phyloP scores from a whole-genome alignment of 2,329 filamentous ascomycete genomes.

The Pseudocercospora cruenta region DNA sequence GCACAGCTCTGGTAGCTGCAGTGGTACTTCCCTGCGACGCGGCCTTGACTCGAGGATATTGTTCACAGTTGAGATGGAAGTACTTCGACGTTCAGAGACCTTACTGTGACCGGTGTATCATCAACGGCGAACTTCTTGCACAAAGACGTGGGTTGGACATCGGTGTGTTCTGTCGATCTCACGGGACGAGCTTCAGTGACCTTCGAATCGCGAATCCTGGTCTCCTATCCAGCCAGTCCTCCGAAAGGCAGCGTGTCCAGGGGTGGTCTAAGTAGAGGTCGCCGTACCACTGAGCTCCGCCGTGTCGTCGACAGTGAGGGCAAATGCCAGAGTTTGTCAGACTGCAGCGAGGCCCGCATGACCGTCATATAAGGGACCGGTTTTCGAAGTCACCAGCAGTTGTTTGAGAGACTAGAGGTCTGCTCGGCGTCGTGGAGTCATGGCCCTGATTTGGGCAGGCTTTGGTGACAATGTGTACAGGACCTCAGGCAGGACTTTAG shows the following conservation, averaged over 20 bases:
- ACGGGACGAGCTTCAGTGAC: conserved; percentile 24
- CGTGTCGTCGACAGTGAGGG: too few species aligned
- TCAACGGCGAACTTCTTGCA: conserved; percentile 30
- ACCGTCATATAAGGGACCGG: too few species aligned
- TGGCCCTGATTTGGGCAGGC: neutral
- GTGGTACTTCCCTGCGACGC: conserved; percentile 20
- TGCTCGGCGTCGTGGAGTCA: too few species aligned
- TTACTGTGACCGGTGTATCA: conserved; percentile 34
- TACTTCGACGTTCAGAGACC: conserved; percentile 27
- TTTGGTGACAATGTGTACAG: neutral
- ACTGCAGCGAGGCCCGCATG: too few species aligned
- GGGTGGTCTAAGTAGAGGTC: neutral
- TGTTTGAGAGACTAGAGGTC: too few species aligned
- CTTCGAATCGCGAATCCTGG: conserved; percentile 29
- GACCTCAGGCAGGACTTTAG: neutral
- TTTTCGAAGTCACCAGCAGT: too few species aligned
- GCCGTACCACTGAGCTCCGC: too few species aligned
- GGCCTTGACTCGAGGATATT: conserved; percentile 12
- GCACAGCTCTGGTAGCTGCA: conserved; percentile 27
- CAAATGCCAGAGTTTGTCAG: too few species aligned
- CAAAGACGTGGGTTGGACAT: conserved; percentile 30
- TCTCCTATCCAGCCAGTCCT: neutral
- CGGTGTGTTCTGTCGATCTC: neutral
- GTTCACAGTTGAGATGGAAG: conserved; percentile 22
- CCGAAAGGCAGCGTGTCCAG: neutral